Evolutionary conservation across 371 early-diverging fungal genomes (phyloP).

Genomic region (Mucor racemosus): DNA sequence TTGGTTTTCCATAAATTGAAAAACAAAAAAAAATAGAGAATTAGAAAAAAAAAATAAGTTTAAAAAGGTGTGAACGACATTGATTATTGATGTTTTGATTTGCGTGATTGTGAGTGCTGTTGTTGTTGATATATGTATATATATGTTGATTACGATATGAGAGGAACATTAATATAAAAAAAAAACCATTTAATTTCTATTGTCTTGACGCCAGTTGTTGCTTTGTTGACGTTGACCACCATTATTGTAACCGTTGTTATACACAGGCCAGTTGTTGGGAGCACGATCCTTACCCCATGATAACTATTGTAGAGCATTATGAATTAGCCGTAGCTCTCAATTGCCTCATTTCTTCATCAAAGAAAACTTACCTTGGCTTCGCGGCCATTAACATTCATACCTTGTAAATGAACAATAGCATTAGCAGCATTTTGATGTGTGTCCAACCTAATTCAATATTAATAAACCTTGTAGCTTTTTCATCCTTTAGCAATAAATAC

Average conservation of each 20-base stretch:
- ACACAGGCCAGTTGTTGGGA: conserved; percentile 23
- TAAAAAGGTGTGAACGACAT: neutral
- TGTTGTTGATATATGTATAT: neutral
- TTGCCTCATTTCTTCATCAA: neutral
- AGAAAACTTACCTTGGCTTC: conserved; percentile 53
- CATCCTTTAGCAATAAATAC: neutral
- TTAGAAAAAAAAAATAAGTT: neutral
- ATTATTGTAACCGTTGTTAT: conserved; percentile 16
- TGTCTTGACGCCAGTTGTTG: conserved; percentile 25
- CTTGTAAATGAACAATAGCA: conserved; percentile 84
- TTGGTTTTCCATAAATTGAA: neutral
- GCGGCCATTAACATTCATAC: conserved; percentile 73
- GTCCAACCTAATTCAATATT: conserved; percentile 65
- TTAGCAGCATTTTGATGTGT: conserved; percentile 88
- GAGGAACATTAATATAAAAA: neutral
- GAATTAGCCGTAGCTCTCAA: neutral
- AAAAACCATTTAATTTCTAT: conserved; percentile 10
- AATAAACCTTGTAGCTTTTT: neutral
- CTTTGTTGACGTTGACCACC: conserved; percentile 20
- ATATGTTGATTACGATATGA: neutral
- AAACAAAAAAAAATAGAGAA: neutral
- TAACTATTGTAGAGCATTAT: conserved; percentile 36
- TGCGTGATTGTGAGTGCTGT: neutral
- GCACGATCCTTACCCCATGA: conserved; percentile 90
- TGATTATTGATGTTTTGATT: neutral